A percentile compares a stretch with the other conserved stretches of the same genome.
Conservation (phyloP, 768 basidiomycete species). For the Paxillus involutus region DNA sequence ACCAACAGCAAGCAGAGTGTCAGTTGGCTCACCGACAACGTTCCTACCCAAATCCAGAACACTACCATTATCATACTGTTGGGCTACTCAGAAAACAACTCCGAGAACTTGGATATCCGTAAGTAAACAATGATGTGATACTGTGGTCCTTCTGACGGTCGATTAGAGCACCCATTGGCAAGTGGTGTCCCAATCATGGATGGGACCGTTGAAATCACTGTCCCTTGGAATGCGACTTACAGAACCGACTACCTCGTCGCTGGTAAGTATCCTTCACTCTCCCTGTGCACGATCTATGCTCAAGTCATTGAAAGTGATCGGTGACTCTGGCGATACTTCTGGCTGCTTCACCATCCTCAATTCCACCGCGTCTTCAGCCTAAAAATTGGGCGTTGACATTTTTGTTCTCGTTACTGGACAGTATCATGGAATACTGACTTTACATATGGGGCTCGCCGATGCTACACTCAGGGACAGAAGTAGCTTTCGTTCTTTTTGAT, state of each 20-base stretch:
- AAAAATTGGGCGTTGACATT: not conserved
- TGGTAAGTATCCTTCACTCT: constrained; percentile 41
- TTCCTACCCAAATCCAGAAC: constrained; percentile 38
- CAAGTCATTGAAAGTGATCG: constrained; percentile 46
- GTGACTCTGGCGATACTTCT: constrained; percentile 66
- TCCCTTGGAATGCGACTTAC: constrained; percentile 45
- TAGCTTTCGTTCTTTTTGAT: constrained; percentile 7
- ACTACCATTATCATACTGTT: constrained; percentile 45
- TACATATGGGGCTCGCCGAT: not conserved
- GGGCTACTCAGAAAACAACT: constrained; percentile 35
- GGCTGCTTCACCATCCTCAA: constrained; percentile 54
- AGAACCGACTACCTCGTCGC: constrained; percentile 58
- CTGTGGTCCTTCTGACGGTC: constrained; percentile 7
- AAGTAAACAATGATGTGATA: constrained; percentile 15
- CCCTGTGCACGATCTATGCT: not conserved
- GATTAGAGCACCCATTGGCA: constrained; percentile 58
- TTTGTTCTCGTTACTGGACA: not conserved
- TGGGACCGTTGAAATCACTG: constrained; percentile 49
- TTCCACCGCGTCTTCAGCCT: not conserved
- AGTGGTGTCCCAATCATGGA: constrained; percentile 48
- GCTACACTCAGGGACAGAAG: not conserved
- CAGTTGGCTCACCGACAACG: constrained; percentile 37
- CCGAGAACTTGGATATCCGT: constrained; percentile 54
- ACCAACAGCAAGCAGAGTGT: constrained; percentile 38
- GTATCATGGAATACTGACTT: not conserved